phyloP scores from a whole-genome alignment of 2,329 filamentous ascomycete genomes.

The Aspergillus pseudotamarii region DNA sequence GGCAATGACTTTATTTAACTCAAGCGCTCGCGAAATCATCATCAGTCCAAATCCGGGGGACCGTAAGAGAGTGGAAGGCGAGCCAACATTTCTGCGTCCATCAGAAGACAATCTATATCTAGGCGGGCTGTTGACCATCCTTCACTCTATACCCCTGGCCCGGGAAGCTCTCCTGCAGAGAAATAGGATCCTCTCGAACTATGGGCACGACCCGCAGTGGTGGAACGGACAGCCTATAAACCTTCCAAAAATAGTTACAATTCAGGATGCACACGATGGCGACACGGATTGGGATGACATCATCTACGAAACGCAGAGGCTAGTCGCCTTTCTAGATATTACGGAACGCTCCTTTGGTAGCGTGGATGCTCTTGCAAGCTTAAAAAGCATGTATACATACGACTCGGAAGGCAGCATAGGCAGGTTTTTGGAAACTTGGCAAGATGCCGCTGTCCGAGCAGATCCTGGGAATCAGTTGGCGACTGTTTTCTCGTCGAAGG shows the following conservation, averaged over 20 bases:
- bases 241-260: slow-evolving; percentile 54
- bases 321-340: slow-evolving; percentile 63
- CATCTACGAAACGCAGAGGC: slow-evolving; percentile 60
- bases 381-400: slow-evolving; percentile 40
- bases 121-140: slow-evolving; percentile 62
- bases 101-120: slow-evolving; percentile 56
- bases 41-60: slow-evolving; percentile 57
- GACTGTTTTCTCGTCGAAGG: slow-evolving; percentile 50
- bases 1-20: slow-evolving; percentile 57
- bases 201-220: slow-evolving; percentile 62
- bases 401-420: slow-evolving; percentile 41
- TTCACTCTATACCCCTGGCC: slow-evolving; percentile 62
- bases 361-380: slow-evolving; percentile 51
- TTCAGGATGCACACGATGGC: slow-evolving; percentile 36
- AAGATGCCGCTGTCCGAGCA: slow-evolving; percentile 47
- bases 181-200: slow-evolving; percentile 50
- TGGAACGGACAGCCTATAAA: slow-evolving; percentile 61
- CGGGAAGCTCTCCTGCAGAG: slow-evolving; percentile 59
- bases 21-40: slow-evolving; percentile 55
- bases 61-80: slow-evolving; percentile 49
- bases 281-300: slow-evolving; percentile 48
- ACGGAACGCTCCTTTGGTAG: slow-evolving; percentile 63
- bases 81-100: slow-evolving; percentile 62
- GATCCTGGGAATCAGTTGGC: slow-evolving; percentile 45
- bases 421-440: slow-evolving; percentile 55